phyloP scores from a whole-genome alignment of 345 rosid species.

The Eucalyptus virginea region DNA sequence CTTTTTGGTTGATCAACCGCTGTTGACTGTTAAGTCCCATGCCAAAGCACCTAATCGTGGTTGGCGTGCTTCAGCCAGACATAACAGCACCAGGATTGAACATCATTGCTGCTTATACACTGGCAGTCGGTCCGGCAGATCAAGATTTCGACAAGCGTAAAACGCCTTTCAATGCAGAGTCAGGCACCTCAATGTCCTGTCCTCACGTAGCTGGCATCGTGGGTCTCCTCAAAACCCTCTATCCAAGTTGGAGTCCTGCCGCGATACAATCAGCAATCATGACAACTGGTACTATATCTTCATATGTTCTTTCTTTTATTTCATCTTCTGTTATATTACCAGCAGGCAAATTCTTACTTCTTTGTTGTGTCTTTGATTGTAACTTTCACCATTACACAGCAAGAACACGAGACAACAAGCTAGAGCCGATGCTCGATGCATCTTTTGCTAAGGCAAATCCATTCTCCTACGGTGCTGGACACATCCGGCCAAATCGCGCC shows the following conservation, averaged over 20 bases:
- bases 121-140: constrained; percentile 1
- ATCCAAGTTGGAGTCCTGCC: constrained; percentile 41
- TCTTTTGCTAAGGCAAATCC: constrained; percentile 26
- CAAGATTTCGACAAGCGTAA: constrained; percentile 7
- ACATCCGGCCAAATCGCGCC: constrained; percentile 25
- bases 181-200: constrained; percentile 52
- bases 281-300: constrained; percentile 19
- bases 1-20: not conserved
- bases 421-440: constrained; percentile 3
- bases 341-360: not conserved
- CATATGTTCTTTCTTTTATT: not conserved
- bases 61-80: constrained; percentile 24
- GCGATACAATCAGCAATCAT: constrained; percentile 36
- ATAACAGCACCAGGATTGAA: constrained; percentile 45
- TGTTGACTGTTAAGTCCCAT: not conserved
- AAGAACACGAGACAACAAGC: constrained; percentile 1
- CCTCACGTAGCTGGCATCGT: constrained; percentile 42
- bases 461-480: constrained; percentile 39
- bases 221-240: constrained; percentile 31
- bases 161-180: constrained; percentile 1
- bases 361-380: not conserved
- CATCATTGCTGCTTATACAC: constrained; percentile 26
- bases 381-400: constrained; percentile 6
- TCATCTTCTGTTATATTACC: not conserved
- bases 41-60: not conserved